Base-by-base conservation (phyloP, 202 grass and related monocot genomes). In the Hordeum pubiflorum region DNA sequence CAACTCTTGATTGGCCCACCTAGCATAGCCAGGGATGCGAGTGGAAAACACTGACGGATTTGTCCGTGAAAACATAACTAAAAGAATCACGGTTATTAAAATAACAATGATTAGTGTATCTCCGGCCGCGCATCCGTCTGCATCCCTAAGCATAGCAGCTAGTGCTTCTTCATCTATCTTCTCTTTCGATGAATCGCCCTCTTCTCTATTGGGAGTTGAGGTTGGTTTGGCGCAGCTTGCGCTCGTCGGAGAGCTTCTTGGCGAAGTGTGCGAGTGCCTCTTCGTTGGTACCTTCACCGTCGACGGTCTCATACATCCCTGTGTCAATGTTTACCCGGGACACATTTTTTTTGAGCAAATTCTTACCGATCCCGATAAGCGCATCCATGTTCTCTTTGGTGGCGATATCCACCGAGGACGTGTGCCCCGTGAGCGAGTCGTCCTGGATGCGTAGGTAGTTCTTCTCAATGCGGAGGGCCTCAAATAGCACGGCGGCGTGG, bases 391-490 rank as follows among this genome's bases (percentile, higher is more conserved):
- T 90, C 75, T 87, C 59, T 62, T 52, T 81, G 11, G 85, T 90
- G 37, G 88, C 81, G 39, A 93, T 66, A 33, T 93, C 91, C 4
- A 90, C 85, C 1, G 88, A 86, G 4, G 88, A 87, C 1, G 78
- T 26, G 8, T 90, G 46, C 0, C 91, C 85, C 2, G 1, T 63
- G 48, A 93, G 69, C 10, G 81, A 79, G 76, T 93, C 87, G 31
- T 93, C 7, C 84, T 94, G 79, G 18, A 91, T 94, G 32, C 89
- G 78, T 14, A 94, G 87, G 68, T 94, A 91, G 3, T 83, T 84
- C 20, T 75, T 21, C 82, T 89, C 24, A 0, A 75, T 85, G 2
- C 34, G 32, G 10, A 94, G 92, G 2, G 87, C 63, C 38, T 87
- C 22, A 9, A 94, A 94, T 6, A 94, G 74, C 1, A 89, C 48